These are phyloP conservation scores for Grammothele lineata DNA, from an alignment of 768 basidiomycete genomes.

Conservation along the genomic window DNA sequence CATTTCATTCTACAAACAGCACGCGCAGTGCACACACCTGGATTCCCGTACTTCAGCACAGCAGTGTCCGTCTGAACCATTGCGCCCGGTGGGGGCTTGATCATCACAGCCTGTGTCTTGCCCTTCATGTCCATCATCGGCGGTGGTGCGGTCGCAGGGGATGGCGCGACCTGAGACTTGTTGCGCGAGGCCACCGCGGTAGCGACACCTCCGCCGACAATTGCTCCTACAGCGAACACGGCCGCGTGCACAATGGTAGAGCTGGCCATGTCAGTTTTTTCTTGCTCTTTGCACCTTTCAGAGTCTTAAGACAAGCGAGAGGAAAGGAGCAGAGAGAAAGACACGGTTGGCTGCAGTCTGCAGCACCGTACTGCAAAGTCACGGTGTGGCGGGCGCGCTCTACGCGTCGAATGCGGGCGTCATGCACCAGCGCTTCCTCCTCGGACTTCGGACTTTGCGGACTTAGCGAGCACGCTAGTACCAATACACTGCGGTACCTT, in stretches of 20 bases:
- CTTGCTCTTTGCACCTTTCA: not conserved
- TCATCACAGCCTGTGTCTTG: conserved; percentile 33
- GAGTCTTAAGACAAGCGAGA: not conserved
- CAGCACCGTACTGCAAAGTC: too few species aligned
- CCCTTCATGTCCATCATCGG: conserved; percentile 45
- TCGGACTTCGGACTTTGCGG: too few species aligned
- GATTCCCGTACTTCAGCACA: conserved; percentile 76
- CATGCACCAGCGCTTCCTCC: too few species aligned
- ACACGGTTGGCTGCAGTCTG: too few species aligned
- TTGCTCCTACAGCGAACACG: conserved; percentile 78
- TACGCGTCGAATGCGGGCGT: too few species aligned
- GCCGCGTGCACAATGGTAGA: conserved; percentile 55
- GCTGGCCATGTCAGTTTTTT: conserved; percentile 34
- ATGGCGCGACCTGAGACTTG: conserved; percentile 8
- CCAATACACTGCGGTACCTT: too few species aligned
- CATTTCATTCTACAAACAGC: too few species aligned
- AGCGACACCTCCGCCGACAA: conserved; percentile 74
- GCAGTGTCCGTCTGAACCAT: conserved; percentile 25
- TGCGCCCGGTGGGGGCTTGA: conserved; percentile 32
- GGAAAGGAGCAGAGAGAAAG: too few species aligned
- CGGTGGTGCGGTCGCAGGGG: conserved; percentile 20
- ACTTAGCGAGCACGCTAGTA: too few species aligned
- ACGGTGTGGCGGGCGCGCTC: too few species aligned
- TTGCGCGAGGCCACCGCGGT: conserved; percentile 39
- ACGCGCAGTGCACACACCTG: conserved; percentile 66